Percentiles rank a stretch among this genome's conserved stretches.
phyloP scores from a whole-genome alignment of 2,329 filamentous ascomycete genomes.

The Calonectria leucothoes region DNA sequence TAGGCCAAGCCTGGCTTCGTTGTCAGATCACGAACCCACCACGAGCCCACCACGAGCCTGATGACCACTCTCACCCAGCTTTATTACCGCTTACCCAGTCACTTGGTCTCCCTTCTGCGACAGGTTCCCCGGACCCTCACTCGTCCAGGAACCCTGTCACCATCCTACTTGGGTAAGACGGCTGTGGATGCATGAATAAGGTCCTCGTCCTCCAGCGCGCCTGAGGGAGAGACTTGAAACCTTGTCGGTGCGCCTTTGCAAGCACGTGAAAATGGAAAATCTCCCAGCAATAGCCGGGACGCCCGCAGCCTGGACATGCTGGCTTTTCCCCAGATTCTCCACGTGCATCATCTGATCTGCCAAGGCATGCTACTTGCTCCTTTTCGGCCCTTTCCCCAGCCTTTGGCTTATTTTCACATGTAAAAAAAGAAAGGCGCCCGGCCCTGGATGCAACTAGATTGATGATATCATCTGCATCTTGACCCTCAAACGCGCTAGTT shows the following conservation, averaged over 20 bases:
- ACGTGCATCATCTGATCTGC: slow-evolving; percentile 25
- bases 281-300: slow-evolving; percentile 14
- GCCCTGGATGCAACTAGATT: neutral
- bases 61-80: slow-evolving; percentile 17
- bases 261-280: slow-evolving; percentile 21
- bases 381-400: slow-evolving; percentile 12
- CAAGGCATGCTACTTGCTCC: neutral
- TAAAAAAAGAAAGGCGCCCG: neutral
- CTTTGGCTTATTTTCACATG: slow-evolving; percentile 17
- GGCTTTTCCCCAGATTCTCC: slow-evolving; percentile 25
- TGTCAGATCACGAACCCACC: slow-evolving; percentile 7
- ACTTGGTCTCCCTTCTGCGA: neutral
- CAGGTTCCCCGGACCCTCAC: slow-evolving; percentile 14
- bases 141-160: slow-evolving; percentile 8
- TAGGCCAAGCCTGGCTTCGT: neutral
- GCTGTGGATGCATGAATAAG: slow-evolving; percentile 13
- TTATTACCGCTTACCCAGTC: slow-evolving; percentile 18
- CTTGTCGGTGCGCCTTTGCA: neutral
- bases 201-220: neutral
- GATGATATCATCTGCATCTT: slow-evolving; percentile 3
- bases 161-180: slow-evolving; percentile 4
- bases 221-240: neutral
- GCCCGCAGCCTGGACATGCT: slow-evolving; percentile 8
- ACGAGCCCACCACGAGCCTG: slow-evolving; percentile 7
- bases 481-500: neutral